Evolutionary conservation across 1,284 basidiomycete species (phyloP).

Genomic region (Fomitopsis pinicola): DNA sequence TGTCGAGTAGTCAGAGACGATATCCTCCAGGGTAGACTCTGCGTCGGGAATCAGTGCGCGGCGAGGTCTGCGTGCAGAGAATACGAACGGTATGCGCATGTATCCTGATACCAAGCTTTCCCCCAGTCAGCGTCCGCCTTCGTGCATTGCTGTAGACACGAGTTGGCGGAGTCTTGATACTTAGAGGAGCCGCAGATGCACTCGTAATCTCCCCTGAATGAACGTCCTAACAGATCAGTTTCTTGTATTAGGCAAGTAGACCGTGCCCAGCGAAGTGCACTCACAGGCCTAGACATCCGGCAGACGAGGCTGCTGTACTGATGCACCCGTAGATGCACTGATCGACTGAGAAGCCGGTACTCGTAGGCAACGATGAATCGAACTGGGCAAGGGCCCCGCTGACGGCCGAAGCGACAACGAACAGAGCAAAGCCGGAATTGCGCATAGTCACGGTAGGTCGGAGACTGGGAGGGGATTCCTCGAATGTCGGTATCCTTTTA

Average conservation of each 20-base stretch:
- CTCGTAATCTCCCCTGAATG: not conserved
- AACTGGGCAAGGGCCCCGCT: not conserved
- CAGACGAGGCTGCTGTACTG: not conserved
- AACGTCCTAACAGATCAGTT: not conserved
- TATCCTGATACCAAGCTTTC: not conserved
- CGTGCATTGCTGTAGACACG: not conserved
- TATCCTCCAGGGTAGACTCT: not conserved
- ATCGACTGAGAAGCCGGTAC: not conserved
- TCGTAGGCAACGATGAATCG: not conserved
- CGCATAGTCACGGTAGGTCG: not conserved
- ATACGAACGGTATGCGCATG: not conserved
- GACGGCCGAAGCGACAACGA: not conserved
- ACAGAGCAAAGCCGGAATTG: not conserved
- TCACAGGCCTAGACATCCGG: not conserved
- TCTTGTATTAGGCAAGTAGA: not conserved
- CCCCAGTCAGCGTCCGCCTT: not conserved
- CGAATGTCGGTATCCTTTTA: not conserved
- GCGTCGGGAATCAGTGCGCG: not conserved
- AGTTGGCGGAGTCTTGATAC: not conserved
- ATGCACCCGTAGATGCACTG: not conserved
- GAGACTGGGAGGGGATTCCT: not conserved
- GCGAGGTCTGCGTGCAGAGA: not conserved
- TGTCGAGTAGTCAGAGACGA: not conserved
- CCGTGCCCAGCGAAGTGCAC: not conserved
- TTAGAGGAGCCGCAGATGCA: not conserved